Percentiles rank a stretch among this genome's conserved stretches.
These are phyloP conservation scores for Trametes hirsuta DNA, from an alignment of 1,284 basidiomycete species.

Conservation along the genomic window DNA sequence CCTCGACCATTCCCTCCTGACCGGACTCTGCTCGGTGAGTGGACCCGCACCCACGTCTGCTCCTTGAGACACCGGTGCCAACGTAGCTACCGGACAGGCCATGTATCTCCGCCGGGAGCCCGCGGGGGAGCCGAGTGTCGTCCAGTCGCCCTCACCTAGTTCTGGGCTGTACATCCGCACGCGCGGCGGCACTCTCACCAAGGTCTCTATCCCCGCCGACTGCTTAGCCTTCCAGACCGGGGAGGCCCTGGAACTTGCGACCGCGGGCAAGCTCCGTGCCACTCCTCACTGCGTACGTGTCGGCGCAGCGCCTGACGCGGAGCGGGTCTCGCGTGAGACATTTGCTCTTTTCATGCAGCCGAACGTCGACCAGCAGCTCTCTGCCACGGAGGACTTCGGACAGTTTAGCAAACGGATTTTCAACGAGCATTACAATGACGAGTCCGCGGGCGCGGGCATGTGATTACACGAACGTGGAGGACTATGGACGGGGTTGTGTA, in stretches of 20 bases:
- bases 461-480: slow-evolving; percentile 11
- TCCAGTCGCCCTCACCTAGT: slow-evolving; percentile 68
- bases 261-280: slow-evolving; percentile 73
- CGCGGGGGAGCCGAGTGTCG: slow-evolving; percentile 46
- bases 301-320: slow-evolving; percentile 49
- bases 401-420: slow-evolving; percentile 86
- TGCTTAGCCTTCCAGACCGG: slow-evolving; percentile 93
- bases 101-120: slow-evolving; percentile 68
- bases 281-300: slow-evolving; percentile 91
- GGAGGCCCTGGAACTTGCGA: slow-evolving; percentile 88
- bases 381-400: slow-evolving; percentile 77
- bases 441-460: slow-evolving; percentile 25
- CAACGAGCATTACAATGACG: slow-evolving; percentile 71
- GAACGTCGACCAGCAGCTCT: slow-evolving; percentile 76
- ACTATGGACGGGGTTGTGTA: slow-evolving; percentile 8
- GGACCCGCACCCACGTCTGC: not conserved
- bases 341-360: slow-evolving; percentile 95
- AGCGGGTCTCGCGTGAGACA: slow-evolving; percentile 76
- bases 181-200: slow-evolving; percentile 72
- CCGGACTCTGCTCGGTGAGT: slow-evolving; percentile 83
- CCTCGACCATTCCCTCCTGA: slow-evolving; percentile 85
- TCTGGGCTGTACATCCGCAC: slow-evolving; percentile 92
- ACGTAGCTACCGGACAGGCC: slow-evolving; percentile 54
- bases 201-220: slow-evolving; percentile 82
- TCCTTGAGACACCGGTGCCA: too few species aligned